Evolutionary conservation across 2,329 filamentous ascomycete genomes (phyloP).

Genomic region (Clarireedia monteithiana): DNA sequence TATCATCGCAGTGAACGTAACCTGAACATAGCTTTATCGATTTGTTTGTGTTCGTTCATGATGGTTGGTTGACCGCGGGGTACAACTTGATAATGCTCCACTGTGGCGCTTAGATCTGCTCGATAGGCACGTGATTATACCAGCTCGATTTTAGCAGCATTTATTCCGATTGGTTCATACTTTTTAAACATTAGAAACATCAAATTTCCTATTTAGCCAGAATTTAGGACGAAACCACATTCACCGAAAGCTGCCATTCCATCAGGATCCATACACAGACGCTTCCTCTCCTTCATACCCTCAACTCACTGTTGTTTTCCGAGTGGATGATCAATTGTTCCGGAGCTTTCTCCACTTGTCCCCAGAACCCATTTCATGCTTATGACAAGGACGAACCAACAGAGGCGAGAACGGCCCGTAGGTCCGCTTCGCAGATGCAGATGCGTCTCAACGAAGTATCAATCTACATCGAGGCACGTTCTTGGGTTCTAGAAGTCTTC

Average conservation of each 20-base stretch:
- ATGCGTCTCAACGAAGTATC: constrained; percentile 1
- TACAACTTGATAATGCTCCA: not conserved
- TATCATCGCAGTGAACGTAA: not conserved
- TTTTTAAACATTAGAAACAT: not conserved
- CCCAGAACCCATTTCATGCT: not conserved
- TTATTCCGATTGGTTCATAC: not conserved
- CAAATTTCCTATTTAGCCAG: too few relatives aligned
- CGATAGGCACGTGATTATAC: not conserved
- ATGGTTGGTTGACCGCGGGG: too few relatives aligned
- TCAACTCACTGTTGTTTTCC: not conserved
- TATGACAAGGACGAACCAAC: not conserved
- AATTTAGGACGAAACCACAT: too few relatives aligned
- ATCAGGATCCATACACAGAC: not conserved
- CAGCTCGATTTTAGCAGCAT: too few relatives aligned
- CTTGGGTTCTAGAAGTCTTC: not conserved
- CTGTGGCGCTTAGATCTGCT: not conserved
- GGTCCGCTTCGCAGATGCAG: constrained; percentile 2
- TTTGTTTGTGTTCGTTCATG: too few relatives aligned
- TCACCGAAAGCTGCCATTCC: not conserved
- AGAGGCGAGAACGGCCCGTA: constrained; percentile 16
- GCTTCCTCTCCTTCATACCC: not conserved
- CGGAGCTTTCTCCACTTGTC: constrained; percentile 1
- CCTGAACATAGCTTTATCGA: too few relatives aligned
- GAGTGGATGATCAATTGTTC: not conserved
- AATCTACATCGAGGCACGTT: not conserved